A percentile compares a stretch with the other conserved stretches of the same genome.
Conservation (phyloP, 495 filamentous ascomycete species). For the Lindgomyces ingoldianus region DNA sequence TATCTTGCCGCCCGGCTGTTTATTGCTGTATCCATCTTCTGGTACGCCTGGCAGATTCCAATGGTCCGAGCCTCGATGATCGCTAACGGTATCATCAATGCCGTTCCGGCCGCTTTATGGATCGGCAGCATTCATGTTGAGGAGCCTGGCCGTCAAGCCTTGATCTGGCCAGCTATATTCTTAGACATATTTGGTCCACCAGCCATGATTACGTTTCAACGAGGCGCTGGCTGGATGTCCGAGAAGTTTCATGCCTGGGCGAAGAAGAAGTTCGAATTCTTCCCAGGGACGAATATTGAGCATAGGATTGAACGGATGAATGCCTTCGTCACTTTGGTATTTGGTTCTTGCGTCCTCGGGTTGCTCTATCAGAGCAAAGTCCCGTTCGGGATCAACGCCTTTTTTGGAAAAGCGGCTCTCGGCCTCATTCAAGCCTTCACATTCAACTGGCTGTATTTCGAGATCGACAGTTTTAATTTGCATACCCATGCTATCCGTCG, state of each 20-base stretch:
- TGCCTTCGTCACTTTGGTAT: slow-evolving; percentile 61
- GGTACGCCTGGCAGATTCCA: slow-evolving; percentile 51
- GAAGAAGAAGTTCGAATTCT: slow-evolving; percentile 55
- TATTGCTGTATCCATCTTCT: slow-evolving; percentile 48
- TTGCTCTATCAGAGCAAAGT: slow-evolving; percentile 57
- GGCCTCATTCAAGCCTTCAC: slow-evolving; percentile 59
- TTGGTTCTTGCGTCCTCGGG: slow-evolving; percentile 60
- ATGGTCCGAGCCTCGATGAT: slow-evolving; percentile 59
- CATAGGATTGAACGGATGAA: slow-evolving; percentile 61
- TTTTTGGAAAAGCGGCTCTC: slow-evolving; percentile 60
- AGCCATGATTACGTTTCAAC: slow-evolving; percentile 41
- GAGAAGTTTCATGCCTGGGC: slow-evolving; percentile 36
- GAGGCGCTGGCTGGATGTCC: slow-evolving; percentile 35
- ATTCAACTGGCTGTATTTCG: slow-evolving; percentile 68
- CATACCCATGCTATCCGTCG: slow-evolving; percentile 59
- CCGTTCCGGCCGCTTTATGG: slow-evolving; percentile 53
- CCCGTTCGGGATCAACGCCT: slow-evolving; percentile 56
- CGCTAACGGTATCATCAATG: slow-evolving; percentile 42
- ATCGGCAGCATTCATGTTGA: slow-evolving; percentile 56
- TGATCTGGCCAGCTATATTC: slow-evolving; percentile 55
- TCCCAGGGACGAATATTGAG: slow-evolving; percentile 59
- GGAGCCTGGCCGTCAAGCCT: slow-evolving; percentile 46
- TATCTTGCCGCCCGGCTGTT: slow-evolving; percentile 58
- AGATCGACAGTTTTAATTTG: slow-evolving; percentile 58
- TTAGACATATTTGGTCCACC: slow-evolving; percentile 49